Evolutionary conservation across 2,329 filamentous ascomycete genomes (phyloP), one percentile per base, ranked within the genome.

Genomic region (Calonectria hongkongensis): DNA sequence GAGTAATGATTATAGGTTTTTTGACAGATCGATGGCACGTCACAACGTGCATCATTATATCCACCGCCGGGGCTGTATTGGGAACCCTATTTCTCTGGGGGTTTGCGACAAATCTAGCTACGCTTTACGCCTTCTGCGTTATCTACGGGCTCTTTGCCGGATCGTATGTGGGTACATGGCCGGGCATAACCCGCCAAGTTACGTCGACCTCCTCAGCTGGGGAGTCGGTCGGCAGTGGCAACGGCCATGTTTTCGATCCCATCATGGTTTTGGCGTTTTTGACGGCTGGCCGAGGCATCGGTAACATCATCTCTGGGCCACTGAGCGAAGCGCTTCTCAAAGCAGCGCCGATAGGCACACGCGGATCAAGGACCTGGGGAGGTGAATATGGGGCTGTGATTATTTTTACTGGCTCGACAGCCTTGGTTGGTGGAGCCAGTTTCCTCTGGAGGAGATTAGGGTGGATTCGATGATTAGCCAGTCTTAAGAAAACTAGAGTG

Each of bases 91-190:
- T 92, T 12, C 83, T 92, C 65, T 93, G 91, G 92, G 91, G 90
- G 0, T 79, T 87, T 15, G 86, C 88, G 27, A 84, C 83, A 1
- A 86, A 85, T 9, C 81, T 90, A 21, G 85, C 86, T 1, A 81
- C 89, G 4, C 82, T 93, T n/a, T 87, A 90, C 13, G 76, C 88
- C 16, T 93, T 92, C 78, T 89, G 90, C n/a, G 80, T 92, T 27
- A 84, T 87, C 18, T 93, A 91, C 76, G 92, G 91, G 1, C 87
- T 92, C 73, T 93, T 92, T 65, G 91, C 91, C 0, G 89, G 90
- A 3, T 88, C 88, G 0, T 93, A 90, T 78, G 89, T 88, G 21
- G 88, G 88, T 0, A 89, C 89, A 0, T 93, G 90, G 90, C 86
- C 87, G 3, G 89, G 88, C 0, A 85, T 89, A 74, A 87, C 87